Evolutionary conservation across 805 yeast species (phyloP).

Genomic region (Candida hispaniensis): DNA sequence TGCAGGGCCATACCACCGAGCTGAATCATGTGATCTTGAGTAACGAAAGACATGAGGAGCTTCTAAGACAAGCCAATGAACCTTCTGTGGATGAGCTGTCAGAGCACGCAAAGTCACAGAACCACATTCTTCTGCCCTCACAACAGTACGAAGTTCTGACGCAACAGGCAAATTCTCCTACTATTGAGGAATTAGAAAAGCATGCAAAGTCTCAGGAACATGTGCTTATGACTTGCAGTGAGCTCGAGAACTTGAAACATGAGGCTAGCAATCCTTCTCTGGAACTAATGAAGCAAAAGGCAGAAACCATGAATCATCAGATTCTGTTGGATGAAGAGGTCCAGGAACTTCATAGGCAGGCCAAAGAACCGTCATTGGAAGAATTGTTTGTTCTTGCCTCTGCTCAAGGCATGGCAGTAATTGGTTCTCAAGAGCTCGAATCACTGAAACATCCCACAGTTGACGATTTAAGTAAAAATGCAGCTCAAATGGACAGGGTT

Average conservation of each 20-base stretch:
- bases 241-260: conserved; percentile 28
- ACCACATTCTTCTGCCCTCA: no score
- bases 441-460: no score
- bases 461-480: no score
- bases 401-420: no score
- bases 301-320: conserved; percentile 16
- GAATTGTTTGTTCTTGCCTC: no score
- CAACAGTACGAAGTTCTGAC: no score
- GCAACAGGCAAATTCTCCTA: conserved; percentile 22
- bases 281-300: conserved; percentile 17
- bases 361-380: no score
- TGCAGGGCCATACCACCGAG: conserved; percentile 25
- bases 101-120: conserved; percentile 12
- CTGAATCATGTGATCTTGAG: conserved; percentile 28
- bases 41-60: conserved; percentile 26
- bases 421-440: no score
- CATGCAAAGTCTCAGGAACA: conserved; percentile 30
- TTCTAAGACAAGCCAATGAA: conserved; percentile 12
- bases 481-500: no score
- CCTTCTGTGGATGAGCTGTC: conserved; percentile 14
- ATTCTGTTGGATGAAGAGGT: no score
- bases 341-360: no score
- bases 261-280: no score
- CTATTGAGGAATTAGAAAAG: conserved; percentile 26
- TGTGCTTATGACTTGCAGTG: conserved; percentile 28